Conservation (phyloP, 1,284 basidiomycete genomes). For the Cryptococcus sp. region DNA sequence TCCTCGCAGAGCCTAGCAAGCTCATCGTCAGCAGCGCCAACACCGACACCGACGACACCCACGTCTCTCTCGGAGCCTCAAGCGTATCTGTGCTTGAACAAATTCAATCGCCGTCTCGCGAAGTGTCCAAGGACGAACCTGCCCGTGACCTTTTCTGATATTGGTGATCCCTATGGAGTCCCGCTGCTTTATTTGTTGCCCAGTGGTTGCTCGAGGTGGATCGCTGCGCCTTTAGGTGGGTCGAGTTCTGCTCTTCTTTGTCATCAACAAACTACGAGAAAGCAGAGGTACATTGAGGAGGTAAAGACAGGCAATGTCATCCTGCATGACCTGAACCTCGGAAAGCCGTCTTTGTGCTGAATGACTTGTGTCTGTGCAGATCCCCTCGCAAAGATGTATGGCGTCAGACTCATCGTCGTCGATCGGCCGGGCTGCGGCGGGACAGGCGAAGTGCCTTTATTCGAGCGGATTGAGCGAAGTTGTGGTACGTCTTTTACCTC, state of each 20-base stretch:
- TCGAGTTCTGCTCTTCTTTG: background rate
- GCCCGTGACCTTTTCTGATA: conserved; percentile 42
- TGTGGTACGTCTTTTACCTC: conserved; percentile 29
- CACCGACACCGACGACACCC: conserved; percentile 1
- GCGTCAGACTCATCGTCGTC: conserved; percentile 44
- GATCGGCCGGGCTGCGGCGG: conserved; percentile 49
- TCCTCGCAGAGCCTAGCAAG: too few relatives aligned
- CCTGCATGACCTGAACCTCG: background rate
- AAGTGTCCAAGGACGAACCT: conserved; percentile 42
- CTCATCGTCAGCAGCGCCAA: background rate
- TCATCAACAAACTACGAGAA: background rate
- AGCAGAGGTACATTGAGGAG: background rate
- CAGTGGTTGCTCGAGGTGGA: conserved; percentile 47
- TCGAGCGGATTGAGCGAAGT: conserved; percentile 36
- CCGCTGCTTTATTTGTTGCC: conserved; percentile 45
- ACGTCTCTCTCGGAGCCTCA: conserved; percentile 37
- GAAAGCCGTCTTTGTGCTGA: background rate
- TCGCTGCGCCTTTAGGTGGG: conserved; percentile 48
- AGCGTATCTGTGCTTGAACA: conserved; percentile 36
- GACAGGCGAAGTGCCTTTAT: conserved; percentile 37
- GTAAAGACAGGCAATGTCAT: background rate
- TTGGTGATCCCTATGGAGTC: conserved; percentile 44
- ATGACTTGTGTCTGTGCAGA: conserved; percentile 23
- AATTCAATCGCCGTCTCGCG: conserved; percentile 38
- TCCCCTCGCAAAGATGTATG: conserved; percentile 39